Conservation (phyloP, 2,329 filamentous ascomycete genomes). For the Aspergillus ochraceus region DNA sequence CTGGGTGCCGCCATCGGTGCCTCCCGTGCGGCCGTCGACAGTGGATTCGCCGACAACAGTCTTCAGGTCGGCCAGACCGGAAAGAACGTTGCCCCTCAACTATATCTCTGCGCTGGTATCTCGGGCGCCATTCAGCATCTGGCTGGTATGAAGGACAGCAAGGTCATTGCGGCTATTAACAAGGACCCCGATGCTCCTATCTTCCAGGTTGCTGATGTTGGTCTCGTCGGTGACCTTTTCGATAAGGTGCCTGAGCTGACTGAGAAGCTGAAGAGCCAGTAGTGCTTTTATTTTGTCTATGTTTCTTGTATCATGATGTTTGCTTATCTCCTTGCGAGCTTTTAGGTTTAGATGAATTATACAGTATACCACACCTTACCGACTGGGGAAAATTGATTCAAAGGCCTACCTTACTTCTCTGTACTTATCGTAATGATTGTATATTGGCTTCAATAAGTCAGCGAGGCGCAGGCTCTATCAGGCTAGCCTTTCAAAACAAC, state of each 20-base stretch:
- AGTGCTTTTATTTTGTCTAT: constrained; percentile 9
- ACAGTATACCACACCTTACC: constrained; percentile 14
- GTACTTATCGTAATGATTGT: background rate
- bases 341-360: constrained; percentile 5
- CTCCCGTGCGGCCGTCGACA: constrained; percentile 92
- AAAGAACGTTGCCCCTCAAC: constrained; percentile 94
- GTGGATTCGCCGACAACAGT: constrained; percentile 97
- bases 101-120: constrained; percentile 94
- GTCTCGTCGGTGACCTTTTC: constrained; percentile 91
- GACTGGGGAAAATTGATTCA: constrained; percentile 1
- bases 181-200: constrained; percentile 97
- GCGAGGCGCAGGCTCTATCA: too few species aligned
- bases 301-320: constrained; percentile 22
- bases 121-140: constrained; percentile 97
- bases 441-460: too few species aligned
- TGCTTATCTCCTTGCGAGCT: constrained; percentile 3
- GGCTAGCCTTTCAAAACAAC: too few species aligned
- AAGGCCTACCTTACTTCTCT: background rate
- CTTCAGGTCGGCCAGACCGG: constrained; percentile 97
- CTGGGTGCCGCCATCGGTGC: constrained; percentile 95
- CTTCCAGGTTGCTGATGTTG: constrained; percentile 96
- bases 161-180: constrained; percentile 98
- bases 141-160: constrained; percentile 99
- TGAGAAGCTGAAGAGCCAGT: constrained; percentile 75
- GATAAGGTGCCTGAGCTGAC: constrained; percentile 95